Evolutionary conservation across 148 eudicot species (phyloP), one percentile per base, ranked within the genome.

Genomic region (Dysphania ambrosioides): DNA sequence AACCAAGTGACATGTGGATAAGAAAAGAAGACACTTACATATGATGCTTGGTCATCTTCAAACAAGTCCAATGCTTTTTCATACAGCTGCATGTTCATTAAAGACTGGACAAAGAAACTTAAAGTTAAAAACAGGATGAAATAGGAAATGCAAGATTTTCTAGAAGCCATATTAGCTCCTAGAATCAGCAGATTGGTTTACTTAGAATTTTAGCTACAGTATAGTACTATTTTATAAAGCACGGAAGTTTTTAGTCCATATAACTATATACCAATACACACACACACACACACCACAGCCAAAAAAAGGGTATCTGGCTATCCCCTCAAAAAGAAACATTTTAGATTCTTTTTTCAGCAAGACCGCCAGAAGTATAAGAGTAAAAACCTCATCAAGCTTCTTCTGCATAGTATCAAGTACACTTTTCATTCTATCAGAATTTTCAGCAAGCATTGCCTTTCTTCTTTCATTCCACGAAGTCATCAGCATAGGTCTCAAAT

Each of bases 51-150:
- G 80, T 90, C 97, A 83, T 90, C 96, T 80, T 92, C 97, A 83
- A 95, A 92, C 86, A 95, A 80, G 77, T 92, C 97, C 53, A 95
- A 68, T 62, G 97, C 97, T 66, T 92, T 95, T 75, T 85, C 94
- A 83, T 88, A 92, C n/a, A 95, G 86, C 85, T 92, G 97, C 84
- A 95, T 82, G 77, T 88, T 90, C 78, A 90, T 77, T 85, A 76
- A 88, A 66, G 89, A 81, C 99, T 95, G 87, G 53, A 80, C 72
- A 68, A 75, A 79, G 71, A 59, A 73, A 42, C 62, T 61, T 32
- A 61, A 19, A 51, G 31, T 49, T 72, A 53, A 61, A 62, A n/a
- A 26, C 5, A 29, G 34, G 36, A 53, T 47, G 31, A 67, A 29
- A 65, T 5, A 27, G 27, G 27, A 35, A 44, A 60, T 24, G 19